A percentile compares a stretch with the other conserved stretches of the same genome.
Conservation (phyloP, 495 filamentous ascomycete species). For the Xylaria intraflava region DNA sequence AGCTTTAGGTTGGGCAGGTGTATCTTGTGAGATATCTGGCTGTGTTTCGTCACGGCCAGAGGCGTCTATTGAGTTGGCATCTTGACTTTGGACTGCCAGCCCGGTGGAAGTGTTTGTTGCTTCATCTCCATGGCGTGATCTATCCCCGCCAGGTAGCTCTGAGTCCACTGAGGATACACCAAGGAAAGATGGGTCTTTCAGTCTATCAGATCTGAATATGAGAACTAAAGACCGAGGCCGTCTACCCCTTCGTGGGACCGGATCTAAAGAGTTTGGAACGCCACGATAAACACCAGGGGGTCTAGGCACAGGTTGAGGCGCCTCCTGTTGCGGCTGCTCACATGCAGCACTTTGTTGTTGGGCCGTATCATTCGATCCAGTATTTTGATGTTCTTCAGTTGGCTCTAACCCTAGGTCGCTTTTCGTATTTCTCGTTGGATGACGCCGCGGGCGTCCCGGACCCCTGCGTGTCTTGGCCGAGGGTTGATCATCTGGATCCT, state of each 20-base stretch:
- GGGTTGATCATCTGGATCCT: constrained; percentile 1
- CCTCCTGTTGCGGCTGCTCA: not conserved
- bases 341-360: not conserved
- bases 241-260: constrained; percentile 23
- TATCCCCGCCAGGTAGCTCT: not conserved
- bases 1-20: not conserved
- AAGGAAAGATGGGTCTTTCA: constrained; percentile 22
- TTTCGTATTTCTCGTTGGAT: not conserved
- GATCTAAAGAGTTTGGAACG: constrained; percentile 19
- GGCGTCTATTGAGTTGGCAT: not conserved
- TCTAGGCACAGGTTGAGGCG: not conserved
- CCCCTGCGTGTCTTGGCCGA: constrained; percentile 1
- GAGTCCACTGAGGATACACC: not conserved
- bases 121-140: not conserved
- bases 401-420: not conserved
- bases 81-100: not conserved
- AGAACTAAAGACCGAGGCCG: constrained; percentile 30
- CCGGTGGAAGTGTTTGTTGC: not conserved
- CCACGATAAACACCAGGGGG: constrained; percentile 24
- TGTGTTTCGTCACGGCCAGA: not conserved
- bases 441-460: constrained; percentile 5
- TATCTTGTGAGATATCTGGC: not conserved
- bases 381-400: not conserved
- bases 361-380: not conserved
- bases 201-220: constrained; percentile 25